A percentile compares a stretch with the other conserved stretches of the same genome.
Conservation (phyloP, 352 stramenopile species). For the Paralagenidium karlingii region DNA sequence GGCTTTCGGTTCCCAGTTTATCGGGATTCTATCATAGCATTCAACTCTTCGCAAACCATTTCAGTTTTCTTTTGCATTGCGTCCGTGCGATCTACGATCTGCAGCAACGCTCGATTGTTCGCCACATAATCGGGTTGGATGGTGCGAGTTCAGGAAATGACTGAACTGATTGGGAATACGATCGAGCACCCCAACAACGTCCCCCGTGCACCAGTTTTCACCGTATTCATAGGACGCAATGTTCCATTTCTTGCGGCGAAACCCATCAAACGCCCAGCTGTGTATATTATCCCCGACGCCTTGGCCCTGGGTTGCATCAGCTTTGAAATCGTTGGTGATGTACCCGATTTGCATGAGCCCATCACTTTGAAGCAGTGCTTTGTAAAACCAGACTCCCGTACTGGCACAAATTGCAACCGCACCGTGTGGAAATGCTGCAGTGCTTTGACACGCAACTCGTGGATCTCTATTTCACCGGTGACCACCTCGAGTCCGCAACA, state of each 20-base stretch:
- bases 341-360: slow-evolving; percentile 92
- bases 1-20: too few relatives aligned
- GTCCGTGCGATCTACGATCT: too few relatives aligned
- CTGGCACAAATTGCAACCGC: slow-evolving; percentile 27
- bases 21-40: too few relatives aligned
- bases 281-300: slow-evolving; percentile 84
- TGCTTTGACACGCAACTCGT: slow-evolving; percentile 33
- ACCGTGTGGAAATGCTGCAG: slow-evolving; percentile 76
- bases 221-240: slow-evolving; percentile 75
- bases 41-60: too few relatives aligned
- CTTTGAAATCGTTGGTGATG: slow-evolving; percentile 69
- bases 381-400: slow-evolving; percentile 82
- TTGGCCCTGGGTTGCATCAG: slow-evolving; percentile 76
- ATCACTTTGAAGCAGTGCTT: slow-evolving; percentile 80
- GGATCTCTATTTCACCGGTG: slow-evolving; percentile 56
- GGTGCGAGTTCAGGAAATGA: slow-evolving; percentile 89
- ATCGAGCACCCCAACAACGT: slow-evolving; percentile 83
- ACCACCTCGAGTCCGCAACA: slow-evolving; percentile 49
- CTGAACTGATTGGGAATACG: slow-evolving; percentile 73
- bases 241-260: slow-evolving; percentile 84
- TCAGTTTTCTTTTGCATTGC: too few relatives aligned
- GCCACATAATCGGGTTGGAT: too few relatives aligned
- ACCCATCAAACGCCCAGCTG: slow-evolving; percentile 89
- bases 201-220: slow-evolving; percentile 54
- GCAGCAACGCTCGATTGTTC: too few relatives aligned